Evolutionary conservation across 768 basidiomycete species (phyloP).

Genomic region (Hydnomerulius pinastri): DNA sequence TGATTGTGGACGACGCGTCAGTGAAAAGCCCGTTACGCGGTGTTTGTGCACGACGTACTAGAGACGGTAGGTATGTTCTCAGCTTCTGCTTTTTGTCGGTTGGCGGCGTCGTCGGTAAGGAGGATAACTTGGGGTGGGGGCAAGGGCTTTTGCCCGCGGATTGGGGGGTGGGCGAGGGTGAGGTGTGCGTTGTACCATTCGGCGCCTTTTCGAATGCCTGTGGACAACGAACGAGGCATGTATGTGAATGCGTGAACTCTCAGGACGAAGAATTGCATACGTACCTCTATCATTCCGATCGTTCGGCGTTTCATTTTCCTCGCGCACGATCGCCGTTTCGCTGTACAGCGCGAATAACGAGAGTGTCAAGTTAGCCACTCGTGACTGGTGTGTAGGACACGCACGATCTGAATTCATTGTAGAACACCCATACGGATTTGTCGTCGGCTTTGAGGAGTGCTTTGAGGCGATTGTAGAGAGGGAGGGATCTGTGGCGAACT

Average conservation of each 20-base stretch:
- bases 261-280: not conserved
- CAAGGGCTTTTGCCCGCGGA: slow-evolving; percentile 48
- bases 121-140: slow-evolving; percentile 68
- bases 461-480: slow-evolving; percentile 90
- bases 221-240: too few relatives aligned
- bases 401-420: slow-evolving; percentile 83
- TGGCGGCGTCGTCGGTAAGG: slow-evolving; percentile 87
- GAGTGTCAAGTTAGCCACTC: too few relatives aligned
- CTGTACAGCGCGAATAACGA: slow-evolving; percentile 36
- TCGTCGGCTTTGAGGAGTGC: slow-evolving; percentile 83
- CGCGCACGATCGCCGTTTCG: slow-evolving; percentile 77
- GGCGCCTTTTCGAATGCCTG: slow-evolving; percentile 87
- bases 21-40: not conserved
- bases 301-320: slow-evolving; percentile 83
- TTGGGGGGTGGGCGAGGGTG: slow-evolving; percentile 47
- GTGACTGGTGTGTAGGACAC: too few relatives aligned
- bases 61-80: slow-evolving; percentile 63
- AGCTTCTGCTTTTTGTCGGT: slow-evolving; percentile 71
- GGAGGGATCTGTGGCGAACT: slow-evolving; percentile 91
- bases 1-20: slow-evolving; percentile 25
- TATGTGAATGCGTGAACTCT: not conserved
- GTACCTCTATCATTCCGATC: slow-evolving; percentile 95
- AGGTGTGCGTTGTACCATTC: slow-evolving; percentile 87
- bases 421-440: slow-evolving; percentile 82
- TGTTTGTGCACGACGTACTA: slow-evolving; percentile 41